Conservation (phyloP, 805 yeast genomes). For the Wickerhamiella musiphila region DNA sequence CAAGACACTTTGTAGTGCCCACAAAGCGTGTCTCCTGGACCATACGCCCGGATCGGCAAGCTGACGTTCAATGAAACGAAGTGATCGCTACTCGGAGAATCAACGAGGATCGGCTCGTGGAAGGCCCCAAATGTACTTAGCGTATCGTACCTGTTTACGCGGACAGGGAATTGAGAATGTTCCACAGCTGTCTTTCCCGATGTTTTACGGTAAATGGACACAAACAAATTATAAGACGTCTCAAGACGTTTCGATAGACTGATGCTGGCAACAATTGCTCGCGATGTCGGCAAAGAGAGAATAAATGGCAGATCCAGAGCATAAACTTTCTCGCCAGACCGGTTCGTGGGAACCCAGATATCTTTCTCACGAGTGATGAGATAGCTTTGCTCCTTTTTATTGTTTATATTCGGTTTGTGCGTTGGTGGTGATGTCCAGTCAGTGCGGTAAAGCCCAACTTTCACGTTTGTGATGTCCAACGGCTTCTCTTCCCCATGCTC, state of each 20-base stretch:
- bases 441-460: slow-evolving; percentile 24
- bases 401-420: slow-evolving; percentile 18
- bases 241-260: slow-evolving; percentile 18
- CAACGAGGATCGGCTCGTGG: slow-evolving; percentile 17
- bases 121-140: slow-evolving; percentile 24
- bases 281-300: slow-evolving; percentile 19
- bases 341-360: slow-evolving; percentile 12
- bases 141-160: slow-evolving; percentile 24
- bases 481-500: slow-evolving; percentile 6
- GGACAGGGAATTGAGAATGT: slow-evolving; percentile 20
- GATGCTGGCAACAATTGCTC: slow-evolving; percentile 23
- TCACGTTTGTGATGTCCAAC: slow-evolving; percentile 16
- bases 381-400: slow-evolving; percentile 22
- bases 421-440: slow-evolving; percentile 23
- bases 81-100: slow-evolving; percentile 20
- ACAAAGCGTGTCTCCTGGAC: slow-evolving; percentile 23
- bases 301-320: slow-evolving; percentile 26
- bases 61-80: slow-evolving; percentile 20
- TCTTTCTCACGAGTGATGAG: slow-evolving; percentile 20
- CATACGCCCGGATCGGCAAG: slow-evolving; percentile 22
- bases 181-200: slow-evolving; percentile 2
- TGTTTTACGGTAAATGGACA: slow-evolving; percentile 12
- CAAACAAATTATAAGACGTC: slow-evolving; percentile 22
- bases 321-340: slow-evolving; percentile 12
- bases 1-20: slow-evolving; percentile 19